Conservation (phyloP, 345 rosid species). For the Populus pruinosa region DNA sequence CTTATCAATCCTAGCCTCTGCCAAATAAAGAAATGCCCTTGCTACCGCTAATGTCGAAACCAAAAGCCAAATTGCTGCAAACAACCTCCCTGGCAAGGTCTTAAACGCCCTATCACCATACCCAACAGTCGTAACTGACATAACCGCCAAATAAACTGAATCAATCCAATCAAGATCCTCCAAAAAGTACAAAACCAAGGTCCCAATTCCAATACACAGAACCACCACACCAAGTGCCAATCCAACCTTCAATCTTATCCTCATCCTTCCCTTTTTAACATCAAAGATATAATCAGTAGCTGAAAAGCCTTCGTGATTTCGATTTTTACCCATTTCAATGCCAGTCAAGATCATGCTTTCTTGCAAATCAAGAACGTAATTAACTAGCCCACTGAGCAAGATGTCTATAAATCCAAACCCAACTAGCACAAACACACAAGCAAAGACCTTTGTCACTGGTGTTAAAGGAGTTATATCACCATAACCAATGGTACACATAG, state of each 20-base stretch:
- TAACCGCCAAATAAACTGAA: constrained; percentile 52
- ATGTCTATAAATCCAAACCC: constrained; percentile 51
- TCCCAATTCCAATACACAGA: constrained; percentile 37
- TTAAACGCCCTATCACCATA: constrained; percentile 52
- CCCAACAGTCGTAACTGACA: constrained; percentile 62
- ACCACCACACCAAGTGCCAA: constrained; percentile 48
- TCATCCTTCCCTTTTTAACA: constrained; percentile 45
- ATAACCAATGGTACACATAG: constrained; percentile 61
- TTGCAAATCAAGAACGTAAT: constrained; percentile 47
- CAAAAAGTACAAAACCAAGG: constrained; percentile 26
- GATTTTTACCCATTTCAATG: constrained; percentile 15
- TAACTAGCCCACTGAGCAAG: constrained; percentile 42
- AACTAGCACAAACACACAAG: constrained; percentile 36
- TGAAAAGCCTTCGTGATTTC: constrained; percentile 1
- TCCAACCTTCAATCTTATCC: constrained; percentile 44
- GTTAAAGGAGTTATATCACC: constrained; percentile 55
- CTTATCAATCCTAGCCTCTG: constrained; percentile 45
- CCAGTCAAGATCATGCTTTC: constrained; percentile 39
- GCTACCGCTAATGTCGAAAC: constrained; percentile 52
- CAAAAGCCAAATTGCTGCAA: constrained; percentile 50
- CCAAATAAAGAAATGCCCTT: constrained; percentile 44
- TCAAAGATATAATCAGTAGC: constrained; percentile 34
- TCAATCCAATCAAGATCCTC: constrained; percentile 44
- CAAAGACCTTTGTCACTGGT: constrained; percentile 36
- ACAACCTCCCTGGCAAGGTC: constrained; percentile 42